Conservation (phyloP, 2,329 filamentous ascomycete genomes). For the Monilinia aucupariae region DNA sequence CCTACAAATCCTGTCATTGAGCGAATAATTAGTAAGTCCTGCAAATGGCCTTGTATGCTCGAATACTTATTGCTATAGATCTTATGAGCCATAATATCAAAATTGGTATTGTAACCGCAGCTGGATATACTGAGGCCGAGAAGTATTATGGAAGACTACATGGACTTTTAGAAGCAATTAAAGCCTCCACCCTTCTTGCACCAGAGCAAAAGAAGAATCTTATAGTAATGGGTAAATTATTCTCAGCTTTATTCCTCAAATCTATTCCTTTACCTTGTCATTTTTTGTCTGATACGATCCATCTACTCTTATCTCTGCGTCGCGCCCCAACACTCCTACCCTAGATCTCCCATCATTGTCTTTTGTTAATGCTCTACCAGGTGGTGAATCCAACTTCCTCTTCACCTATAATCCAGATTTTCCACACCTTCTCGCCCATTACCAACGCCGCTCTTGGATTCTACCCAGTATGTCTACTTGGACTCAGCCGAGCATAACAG, state of each 20-base stretch:
- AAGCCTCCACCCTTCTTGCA: constrained; percentile 52
- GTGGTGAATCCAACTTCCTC: constrained; percentile 92
- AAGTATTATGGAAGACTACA: constrained; percentile 83
- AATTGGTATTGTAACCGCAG: constrained; percentile 93
- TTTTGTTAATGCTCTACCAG: constrained; percentile 22
- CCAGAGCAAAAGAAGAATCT: constrained; percentile 68
- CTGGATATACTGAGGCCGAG: constrained; percentile 83
- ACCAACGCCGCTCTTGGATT: constrained; percentile 64
- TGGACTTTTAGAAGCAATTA: constrained; percentile 78
- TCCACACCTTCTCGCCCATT: constrained; percentile 62
- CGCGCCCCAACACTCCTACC: neutral
- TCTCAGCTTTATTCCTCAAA: neutral
- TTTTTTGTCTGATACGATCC: neutral
- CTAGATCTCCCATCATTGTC: neutral
- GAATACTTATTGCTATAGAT: constrained; percentile 43
- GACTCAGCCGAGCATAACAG: constrained; percentile 69
- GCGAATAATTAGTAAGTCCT: constrained; percentile 45
- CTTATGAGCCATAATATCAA: constrained; percentile 73
- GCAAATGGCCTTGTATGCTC: constrained; percentile 10
- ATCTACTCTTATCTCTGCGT: neutral
- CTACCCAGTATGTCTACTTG: constrained; percentile 72
- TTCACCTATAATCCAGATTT: constrained; percentile 68
- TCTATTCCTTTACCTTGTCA: neutral
- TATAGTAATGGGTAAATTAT: constrained; percentile 64
- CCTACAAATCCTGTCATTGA: constrained; percentile 72